phyloP scores from a whole-genome alignment of 768 basidiomycete genomes.

The Tubosaeta sp. region DNA sequence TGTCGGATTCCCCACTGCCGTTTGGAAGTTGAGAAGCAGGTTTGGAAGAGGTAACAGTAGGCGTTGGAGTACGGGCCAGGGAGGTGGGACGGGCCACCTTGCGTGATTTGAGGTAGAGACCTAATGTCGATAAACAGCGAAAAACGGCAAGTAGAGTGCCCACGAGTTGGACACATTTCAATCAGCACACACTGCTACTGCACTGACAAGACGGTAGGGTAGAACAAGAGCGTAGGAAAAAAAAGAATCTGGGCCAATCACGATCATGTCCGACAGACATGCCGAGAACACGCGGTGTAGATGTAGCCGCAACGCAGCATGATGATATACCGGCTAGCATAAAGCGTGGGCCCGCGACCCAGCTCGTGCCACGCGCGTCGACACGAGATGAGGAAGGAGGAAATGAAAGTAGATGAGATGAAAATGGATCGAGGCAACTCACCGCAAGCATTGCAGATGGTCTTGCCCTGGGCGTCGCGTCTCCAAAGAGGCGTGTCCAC shows the following conservation, averaged over 20 bases:
- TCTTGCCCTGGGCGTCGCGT: constrained; percentile 74
- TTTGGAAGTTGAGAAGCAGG: constrained; percentile 32
- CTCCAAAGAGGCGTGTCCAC: constrained; percentile 80
- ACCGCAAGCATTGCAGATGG: constrained; percentile 91
- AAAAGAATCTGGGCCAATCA: constrained; percentile 33
- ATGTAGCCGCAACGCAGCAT: constrained; percentile 30
- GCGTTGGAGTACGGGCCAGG: constrained; percentile 41
- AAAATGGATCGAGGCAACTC: constrained; percentile 38
- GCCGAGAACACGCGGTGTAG: constrained; percentile 32
- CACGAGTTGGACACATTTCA: constrained; percentile 39
- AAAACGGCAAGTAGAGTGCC: constrained; percentile 29
- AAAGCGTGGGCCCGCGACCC: constrained; percentile 32
- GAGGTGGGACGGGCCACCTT: constrained; percentile 69
- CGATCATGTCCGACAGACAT: constrained; percentile 31
- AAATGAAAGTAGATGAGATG: constrained; percentile 33
- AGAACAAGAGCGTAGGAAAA: constrained; percentile 30
- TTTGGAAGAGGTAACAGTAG: constrained; percentile 30
- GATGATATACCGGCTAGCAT: constrained; percentile 32
- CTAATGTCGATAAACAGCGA: constrained; percentile 42
- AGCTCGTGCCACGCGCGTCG: constrained; percentile 23
- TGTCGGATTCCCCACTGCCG: constrained; percentile 31
- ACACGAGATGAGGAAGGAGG: constrained; percentile 40
- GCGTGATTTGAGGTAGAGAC: constrained; percentile 82
- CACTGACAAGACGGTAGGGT: constrained; percentile 32
- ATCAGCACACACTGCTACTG: constrained; percentile 36